Evolutionary conservation across 345 rosid species (phyloP).

Genomic region (Lenwebbia sp.): DNA sequence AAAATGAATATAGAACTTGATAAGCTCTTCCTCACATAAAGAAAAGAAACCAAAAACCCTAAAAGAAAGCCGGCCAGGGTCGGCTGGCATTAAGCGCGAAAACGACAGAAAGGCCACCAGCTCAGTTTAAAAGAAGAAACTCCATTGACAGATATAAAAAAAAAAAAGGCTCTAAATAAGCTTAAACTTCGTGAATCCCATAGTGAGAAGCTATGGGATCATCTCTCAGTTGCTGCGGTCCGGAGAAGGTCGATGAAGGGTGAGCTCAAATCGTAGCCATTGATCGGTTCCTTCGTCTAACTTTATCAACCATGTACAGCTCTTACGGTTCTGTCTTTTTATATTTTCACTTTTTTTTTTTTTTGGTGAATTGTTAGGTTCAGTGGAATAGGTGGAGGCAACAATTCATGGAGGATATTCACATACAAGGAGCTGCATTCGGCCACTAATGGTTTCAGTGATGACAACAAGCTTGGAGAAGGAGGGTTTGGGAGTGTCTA

Average conservation of each 20-base stretch:
- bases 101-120: conserved; percentile 4
- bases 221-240: conserved; percentile 30
- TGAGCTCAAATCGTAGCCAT: neutral
- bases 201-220: conserved; percentile 33
- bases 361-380: neutral
- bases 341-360: neutral
- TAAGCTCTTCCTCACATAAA: neutral
- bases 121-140: conserved; percentile 13
- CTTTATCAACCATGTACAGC: neutral
- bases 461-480: conserved; percentile 51
- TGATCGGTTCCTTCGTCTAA: neutral
- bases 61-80: conserved; percentile 28
- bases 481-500: conserved; percentile 68
- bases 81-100: conserved; percentile 13
- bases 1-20: neutral
- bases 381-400: conserved; percentile 11
- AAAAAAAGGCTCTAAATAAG: neutral
- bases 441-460: conserved; percentile 67
- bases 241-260: conserved; percentile 40
- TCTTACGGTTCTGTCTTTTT: neutral
- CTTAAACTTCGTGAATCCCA: neutral
- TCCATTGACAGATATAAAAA: neutral
- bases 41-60: neutral
- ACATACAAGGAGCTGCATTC: conserved; percentile 50
- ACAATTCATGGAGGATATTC: conserved; percentile 53